A percentile compares a stretch with the other conserved stretches of the same genome.
phyloP scores from a whole-genome alignment of 768 basidiomycete genomes.

The Mycena polygramma region DNA sequence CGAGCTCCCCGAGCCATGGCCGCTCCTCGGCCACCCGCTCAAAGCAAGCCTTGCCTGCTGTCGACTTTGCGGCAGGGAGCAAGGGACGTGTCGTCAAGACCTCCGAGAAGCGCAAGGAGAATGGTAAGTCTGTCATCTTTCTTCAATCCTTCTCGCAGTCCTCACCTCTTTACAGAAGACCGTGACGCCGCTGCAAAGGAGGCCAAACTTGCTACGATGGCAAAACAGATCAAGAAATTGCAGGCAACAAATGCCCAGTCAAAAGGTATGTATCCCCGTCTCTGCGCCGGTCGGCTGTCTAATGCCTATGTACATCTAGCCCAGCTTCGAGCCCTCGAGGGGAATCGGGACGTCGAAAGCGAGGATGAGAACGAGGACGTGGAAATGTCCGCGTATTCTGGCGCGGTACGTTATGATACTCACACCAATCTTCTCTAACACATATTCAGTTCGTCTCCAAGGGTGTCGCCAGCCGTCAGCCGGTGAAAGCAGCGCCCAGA shows the following conservation, averaged over 20 bases:
- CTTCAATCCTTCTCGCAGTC: too few relatives aligned
- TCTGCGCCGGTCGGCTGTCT: too few relatives aligned
- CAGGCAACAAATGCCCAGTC: neutral
- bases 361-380: constrained; percentile 20
- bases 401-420: constrained; percentile 3
- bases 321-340: constrained; percentile 2
- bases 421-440: neutral
- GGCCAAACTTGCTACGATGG: too few relatives aligned
- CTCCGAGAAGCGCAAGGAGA: too few relatives aligned
- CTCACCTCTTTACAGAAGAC: too few relatives aligned
- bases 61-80: too few relatives aligned
- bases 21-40: too few relatives aligned
- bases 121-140: too few relatives aligned
- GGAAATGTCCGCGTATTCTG: constrained; percentile 1
- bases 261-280: constrained; percentile 3
- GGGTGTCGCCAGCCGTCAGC: neutral
- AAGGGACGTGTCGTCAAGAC: too few relatives aligned
- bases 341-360: neutral
- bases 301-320: neutral
- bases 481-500: neutral
- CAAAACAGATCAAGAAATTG: constrained; percentile 2
- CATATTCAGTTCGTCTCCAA: constrained; percentile 1
- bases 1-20: too few relatives aligned
- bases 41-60: too few relatives aligned
- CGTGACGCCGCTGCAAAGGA: too few relatives aligned